phyloP scores from a whole-genome alignment of 208 protist species.

The Trypanosoma scelopori region DNA sequence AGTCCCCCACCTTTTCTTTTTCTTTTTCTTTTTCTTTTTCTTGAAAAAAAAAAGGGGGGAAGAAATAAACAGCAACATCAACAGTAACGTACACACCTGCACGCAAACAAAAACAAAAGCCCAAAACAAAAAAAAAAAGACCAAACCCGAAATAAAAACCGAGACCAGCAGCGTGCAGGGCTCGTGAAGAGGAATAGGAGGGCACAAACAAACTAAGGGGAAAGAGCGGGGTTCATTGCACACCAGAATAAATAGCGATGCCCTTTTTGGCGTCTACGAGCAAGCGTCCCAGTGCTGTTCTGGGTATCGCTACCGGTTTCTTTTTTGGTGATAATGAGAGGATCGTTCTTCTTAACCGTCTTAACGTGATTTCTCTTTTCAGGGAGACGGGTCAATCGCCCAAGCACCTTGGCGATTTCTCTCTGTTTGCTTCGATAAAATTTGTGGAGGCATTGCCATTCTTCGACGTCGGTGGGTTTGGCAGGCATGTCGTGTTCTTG shows the following conservation, averaged over 20 bases:
- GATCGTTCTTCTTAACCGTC: conserved; percentile 49
- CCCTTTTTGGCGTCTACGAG: conserved; percentile 55
- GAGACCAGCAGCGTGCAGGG: no score
- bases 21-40: no score
- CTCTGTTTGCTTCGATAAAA: conserved; percentile 62
- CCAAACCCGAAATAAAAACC: no score
- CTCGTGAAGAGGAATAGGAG: no score
- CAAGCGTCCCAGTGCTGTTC: conserved; percentile 47
- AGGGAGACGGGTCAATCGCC: conserved; percentile 17
- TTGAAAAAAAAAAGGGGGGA: no score
- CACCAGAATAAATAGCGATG: conserved; percentile 16
- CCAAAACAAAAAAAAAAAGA: no score
- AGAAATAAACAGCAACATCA: no score
- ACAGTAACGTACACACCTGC: neutral
- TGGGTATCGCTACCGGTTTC: conserved; percentile 42
- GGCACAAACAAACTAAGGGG: no score
- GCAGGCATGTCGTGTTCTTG: conserved; percentile 73
- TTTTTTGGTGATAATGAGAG: conserved; percentile 30
- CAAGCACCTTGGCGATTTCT: conserved; percentile 53
- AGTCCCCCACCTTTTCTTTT: no score
- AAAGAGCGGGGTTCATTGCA: neutral
- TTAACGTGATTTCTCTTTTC: conserved; percentile 58
- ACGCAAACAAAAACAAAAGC: neutral
- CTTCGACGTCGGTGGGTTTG: conserved; percentile 25
- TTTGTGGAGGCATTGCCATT: conserved; percentile 64